A percentile compares a stretch with the other conserved stretches of the same genome.
Evolutionary conservation across 768 basidiomycete genomes (phyloP).

Genomic region (Hemileccinum rubropunctum): DNA sequence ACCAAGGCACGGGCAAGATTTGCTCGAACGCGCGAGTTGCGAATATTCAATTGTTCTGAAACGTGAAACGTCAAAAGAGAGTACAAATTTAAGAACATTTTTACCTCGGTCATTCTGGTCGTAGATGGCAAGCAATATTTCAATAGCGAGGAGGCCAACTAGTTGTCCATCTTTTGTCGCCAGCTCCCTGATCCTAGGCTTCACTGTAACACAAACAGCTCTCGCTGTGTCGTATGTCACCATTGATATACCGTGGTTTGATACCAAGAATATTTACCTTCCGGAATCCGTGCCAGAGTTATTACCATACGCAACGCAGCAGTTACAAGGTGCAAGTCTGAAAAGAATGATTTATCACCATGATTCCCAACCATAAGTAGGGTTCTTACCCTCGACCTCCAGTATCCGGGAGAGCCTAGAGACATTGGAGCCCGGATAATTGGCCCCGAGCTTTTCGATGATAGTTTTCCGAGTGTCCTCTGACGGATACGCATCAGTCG

Average conservation of each 20-base stretch:
- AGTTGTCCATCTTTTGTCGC: constrained; percentile 5
- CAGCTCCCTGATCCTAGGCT: constrained; percentile 13
- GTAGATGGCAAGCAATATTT: constrained; percentile 16
- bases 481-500: not conserved
- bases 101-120: constrained; percentile 3
- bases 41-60: constrained; percentile 10
- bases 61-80: not conserved
- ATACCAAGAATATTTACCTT: constrained; percentile 8
- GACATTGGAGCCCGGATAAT: not conserved
- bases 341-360: not conserved
- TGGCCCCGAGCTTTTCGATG: constrained; percentile 4
- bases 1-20: constrained; percentile 18
- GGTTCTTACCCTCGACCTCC: constrained; percentile 10
- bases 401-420: constrained; percentile 17
- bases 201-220: constrained; percentile 4
- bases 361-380: too few relatives aligned
- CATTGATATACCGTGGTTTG: too few relatives aligned
- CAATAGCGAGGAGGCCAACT: constrained; percentile 21
- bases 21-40: constrained; percentile 7
- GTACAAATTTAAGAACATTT: not conserved
- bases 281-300: constrained; percentile 14
- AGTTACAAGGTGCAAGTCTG: constrained; percentile 10
- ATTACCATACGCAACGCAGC: constrained; percentile 19
- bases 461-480: constrained; percentile 11
- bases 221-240: not conserved